Evolutionary conservation across 1,139 yeast species (phyloP), one percentile per base, ranked within the genome.

Genomic region (Debaryomyces subglobosus): DNA sequence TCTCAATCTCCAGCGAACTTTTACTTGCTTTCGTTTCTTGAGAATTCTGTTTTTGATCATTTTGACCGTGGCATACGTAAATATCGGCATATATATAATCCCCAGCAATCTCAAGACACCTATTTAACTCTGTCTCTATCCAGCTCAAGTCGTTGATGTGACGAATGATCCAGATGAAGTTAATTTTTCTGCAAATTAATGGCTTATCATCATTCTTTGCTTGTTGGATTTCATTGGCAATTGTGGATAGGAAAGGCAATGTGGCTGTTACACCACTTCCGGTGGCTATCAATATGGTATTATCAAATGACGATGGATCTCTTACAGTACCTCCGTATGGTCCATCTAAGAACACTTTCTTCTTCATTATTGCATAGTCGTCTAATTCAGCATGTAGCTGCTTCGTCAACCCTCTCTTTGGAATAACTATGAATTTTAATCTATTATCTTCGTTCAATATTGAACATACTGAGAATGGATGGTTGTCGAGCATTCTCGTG

Each of bases 311-410:
- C 33, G 70, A 60, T 7, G 72, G 63, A 52, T 81, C 80, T 56
- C 89, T 70, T 12, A 71, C 61, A 42, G 79, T 59, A 0, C 88
- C 88, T 8, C 89, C 89, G 54, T 82, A 84, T 2, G 89, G 86
- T 2, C 89, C 89, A 60, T 84, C 89, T 42, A 84, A 60, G 51
- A 64, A 71, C 0, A 81, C 81, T 34, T 63, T 60, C 51, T 67
- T 68, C 23, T 65, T 60, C 20, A 53, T 50, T 5, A 55, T 48
- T 4, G 62, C 54, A 33, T 53, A 55, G 5, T 61, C 59, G 39
- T 68, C 66, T 42, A 74, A 57, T 52, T 69, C 65, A 9, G 61
- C 51, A 43, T 64, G 65, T 30, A 73, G 53, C 5, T 50, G 47
- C 40, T 49, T 57, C 1, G 89, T 84, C 47, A 83, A 65, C 0